Conservation (phyloP, 1,284 basidiomycete species). For the Xerocomus nothofagi region DNA sequence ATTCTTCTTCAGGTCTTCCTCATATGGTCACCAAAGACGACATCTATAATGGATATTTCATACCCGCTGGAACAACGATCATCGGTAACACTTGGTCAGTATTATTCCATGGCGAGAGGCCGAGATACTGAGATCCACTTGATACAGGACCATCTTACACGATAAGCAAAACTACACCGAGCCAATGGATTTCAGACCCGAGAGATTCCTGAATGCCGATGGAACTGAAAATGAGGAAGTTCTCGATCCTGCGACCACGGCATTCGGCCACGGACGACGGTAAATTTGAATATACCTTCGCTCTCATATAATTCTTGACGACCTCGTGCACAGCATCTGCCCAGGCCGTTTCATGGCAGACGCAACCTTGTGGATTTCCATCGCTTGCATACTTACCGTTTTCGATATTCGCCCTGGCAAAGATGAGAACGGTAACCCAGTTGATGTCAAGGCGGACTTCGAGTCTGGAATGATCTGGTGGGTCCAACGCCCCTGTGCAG, state of each 20-base stretch:
- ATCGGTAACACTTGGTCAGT: constrained; percentile 43
- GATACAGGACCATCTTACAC: constrained; percentile 47
- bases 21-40: constrained; percentile 45
- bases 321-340: constrained; percentile 38
- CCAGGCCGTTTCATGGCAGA: constrained; percentile 52
- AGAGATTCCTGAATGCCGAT: constrained; percentile 41
- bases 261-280: constrained; percentile 52
- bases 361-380: constrained; percentile 49
- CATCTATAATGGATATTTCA: constrained; percentile 40
- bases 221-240: constrained; percentile 36
- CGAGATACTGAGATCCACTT: constrained; percentile 6
- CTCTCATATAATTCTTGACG: constrained; percentile 1
- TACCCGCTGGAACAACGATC: constrained; percentile 41
- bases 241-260: constrained; percentile 41
- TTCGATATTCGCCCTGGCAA: constrained; percentile 42
- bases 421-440: constrained; percentile 37
- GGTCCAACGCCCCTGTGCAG: background rate
- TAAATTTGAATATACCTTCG: constrained; percentile 6
- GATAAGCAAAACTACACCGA: constrained; percentile 43
- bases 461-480: constrained; percentile 49
- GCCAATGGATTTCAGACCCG: constrained; percentile 46
- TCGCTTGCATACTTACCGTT: constrained; percentile 49
- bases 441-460: constrained; percentile 39
- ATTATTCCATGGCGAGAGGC: background rate
- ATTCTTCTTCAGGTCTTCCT: constrained; percentile 38